phyloP scores from a whole-genome alignment of 441 rosid genomes.

The Gossypium schwendimanii region DNA sequence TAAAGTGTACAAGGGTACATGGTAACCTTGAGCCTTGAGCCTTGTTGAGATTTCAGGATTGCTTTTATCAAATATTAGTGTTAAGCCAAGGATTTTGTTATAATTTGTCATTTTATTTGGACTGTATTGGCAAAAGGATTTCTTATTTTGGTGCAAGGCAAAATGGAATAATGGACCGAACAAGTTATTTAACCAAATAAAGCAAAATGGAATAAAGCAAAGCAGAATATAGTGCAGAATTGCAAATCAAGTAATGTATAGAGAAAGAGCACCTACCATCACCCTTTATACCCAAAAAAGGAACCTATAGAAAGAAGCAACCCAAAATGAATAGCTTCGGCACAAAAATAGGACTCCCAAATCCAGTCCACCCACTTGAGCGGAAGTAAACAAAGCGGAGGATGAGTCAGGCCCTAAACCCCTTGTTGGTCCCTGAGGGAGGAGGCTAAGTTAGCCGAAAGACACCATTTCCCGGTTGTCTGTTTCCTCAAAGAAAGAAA shows the following conservation, averaged over 20 bases:
- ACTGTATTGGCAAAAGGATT: not conserved
- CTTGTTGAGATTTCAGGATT: not conserved
- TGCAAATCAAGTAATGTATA: not conserved
- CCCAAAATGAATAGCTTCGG: too few species aligned
- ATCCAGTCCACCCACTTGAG: too few species aligned
- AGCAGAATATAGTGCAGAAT: not conserved
- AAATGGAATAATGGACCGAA: not conserved
- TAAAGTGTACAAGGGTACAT: not conserved
- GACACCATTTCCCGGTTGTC: too few species aligned
- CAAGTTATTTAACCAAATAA: not conserved
- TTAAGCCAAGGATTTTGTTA: not conserved
- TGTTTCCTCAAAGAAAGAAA: too few species aligned
- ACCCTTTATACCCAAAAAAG: too few species aligned
- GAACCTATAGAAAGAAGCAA: too few species aligned
- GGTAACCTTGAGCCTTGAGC: not conserved
- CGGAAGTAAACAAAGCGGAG: too few species aligned
- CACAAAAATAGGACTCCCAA: too few species aligned
- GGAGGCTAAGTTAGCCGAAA: too few species aligned
- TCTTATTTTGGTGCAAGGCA: not conserved
- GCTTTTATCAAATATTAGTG: not conserved
- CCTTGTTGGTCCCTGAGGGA: too few species aligned
- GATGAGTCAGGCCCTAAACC: too few species aligned
- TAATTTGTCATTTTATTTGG: not conserved
- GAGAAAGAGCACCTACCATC: not conserved
- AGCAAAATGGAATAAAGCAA: slow-evolving; percentile 9